Evolutionary conservation across 305 asterid species (phyloP).

Genomic region (Ajuga reptans): DNA sequence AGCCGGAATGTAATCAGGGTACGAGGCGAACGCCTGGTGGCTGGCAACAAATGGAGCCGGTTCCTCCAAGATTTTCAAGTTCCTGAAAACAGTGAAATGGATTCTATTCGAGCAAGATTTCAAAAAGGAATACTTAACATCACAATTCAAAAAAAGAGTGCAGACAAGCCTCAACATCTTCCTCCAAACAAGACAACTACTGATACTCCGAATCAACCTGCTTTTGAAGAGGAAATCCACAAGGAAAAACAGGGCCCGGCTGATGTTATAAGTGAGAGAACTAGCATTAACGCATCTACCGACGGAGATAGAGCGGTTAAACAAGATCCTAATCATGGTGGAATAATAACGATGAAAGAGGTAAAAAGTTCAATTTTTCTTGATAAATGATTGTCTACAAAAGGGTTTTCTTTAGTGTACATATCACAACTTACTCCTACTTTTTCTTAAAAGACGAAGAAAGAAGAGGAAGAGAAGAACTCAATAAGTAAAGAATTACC

Average conservation of each 20-base stretch:
- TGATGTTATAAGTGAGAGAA: not conserved
- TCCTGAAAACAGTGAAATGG: slow-evolving; percentile 37
- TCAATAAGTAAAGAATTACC: slow-evolving; percentile 2
- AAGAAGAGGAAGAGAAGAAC: too few relatives aligned
- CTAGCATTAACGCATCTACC: not conserved
- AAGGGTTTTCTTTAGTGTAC: too few relatives aligned
- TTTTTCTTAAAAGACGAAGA: too few relatives aligned
- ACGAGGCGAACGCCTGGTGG: slow-evolving; percentile 42
- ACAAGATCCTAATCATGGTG: not conserved
- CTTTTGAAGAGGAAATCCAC: not conserved
- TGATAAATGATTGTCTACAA: too few relatives aligned
- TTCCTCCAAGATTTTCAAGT: slow-evolving; percentile 49
- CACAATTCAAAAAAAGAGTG: slow-evolving; percentile 36
- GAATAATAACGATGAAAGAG: too few relatives aligned
- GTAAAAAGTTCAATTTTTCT: too few relatives aligned
- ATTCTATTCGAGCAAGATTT: slow-evolving; percentile 41
- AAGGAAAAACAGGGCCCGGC: not conserved
- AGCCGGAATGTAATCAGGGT: slow-evolving; percentile 38
- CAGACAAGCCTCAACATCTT: slow-evolving; percentile 16
- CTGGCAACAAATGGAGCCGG: slow-evolving; percentile 51
- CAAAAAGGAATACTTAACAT: slow-evolving; percentile 43
- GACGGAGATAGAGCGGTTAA: not conserved
- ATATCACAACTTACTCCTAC: too few relatives aligned
- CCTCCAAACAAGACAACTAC: too few relatives aligned
- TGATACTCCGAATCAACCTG: too few relatives aligned